These are phyloP conservation scores for Lactarius indigo DNA, from an alignment of 768 basidiomycete species.

Conservation along the genomic window DNA sequence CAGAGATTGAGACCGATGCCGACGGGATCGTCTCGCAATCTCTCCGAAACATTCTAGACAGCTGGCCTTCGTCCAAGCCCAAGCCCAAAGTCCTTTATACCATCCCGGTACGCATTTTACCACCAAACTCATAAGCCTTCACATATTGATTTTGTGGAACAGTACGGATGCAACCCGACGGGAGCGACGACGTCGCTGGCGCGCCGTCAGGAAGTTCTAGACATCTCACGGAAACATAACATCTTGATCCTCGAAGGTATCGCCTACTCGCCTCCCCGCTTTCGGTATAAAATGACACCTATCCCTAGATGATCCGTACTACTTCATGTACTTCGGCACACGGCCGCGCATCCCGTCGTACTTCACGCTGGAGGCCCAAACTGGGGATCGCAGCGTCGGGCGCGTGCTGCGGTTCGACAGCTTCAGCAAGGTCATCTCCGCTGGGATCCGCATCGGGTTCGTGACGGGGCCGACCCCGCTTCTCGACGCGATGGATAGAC, in stretches of 20 bases:
- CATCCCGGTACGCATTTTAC: slow-evolving; percentile 49
- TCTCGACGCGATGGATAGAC: slow-evolving; percentile 63
- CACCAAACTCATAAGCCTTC: background rate
- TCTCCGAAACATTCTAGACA: slow-evolving; percentile 61
- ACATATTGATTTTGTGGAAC: background rate
- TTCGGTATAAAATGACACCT: background rate
- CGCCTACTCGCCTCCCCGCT: slow-evolving; percentile 12
- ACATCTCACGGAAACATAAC: slow-evolving; percentile 66
- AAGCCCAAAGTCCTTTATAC: slow-evolving; percentile 81
- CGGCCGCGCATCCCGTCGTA: slow-evolving; percentile 68
- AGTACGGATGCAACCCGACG: slow-evolving; percentile 87
- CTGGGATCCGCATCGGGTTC: slow-evolving; percentile 80
- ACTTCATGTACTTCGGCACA: slow-evolving; percentile 70
- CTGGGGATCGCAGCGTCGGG: slow-evolving; percentile 54
- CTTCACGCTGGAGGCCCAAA: slow-evolving; percentile 69
- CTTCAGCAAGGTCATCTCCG: slow-evolving; percentile 77
- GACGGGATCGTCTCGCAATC: slow-evolving; percentile 60
- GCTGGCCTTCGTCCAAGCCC: slow-evolving; percentile 68
- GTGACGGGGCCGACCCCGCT: slow-evolving; percentile 69
- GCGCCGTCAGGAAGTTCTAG: slow-evolving; percentile 67
- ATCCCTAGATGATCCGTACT: slow-evolving; percentile 71
- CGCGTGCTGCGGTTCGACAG: slow-evolving; percentile 87
- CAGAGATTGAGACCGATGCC: slow-evolving; percentile 77
- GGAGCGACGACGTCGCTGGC: slow-evolving; percentile 72
- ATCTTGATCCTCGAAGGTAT: slow-evolving; percentile 84